phyloP scores from a whole-genome alignment of 2,329 filamentous ascomycete genomes.

The Ophiostoma quercus region DNA sequence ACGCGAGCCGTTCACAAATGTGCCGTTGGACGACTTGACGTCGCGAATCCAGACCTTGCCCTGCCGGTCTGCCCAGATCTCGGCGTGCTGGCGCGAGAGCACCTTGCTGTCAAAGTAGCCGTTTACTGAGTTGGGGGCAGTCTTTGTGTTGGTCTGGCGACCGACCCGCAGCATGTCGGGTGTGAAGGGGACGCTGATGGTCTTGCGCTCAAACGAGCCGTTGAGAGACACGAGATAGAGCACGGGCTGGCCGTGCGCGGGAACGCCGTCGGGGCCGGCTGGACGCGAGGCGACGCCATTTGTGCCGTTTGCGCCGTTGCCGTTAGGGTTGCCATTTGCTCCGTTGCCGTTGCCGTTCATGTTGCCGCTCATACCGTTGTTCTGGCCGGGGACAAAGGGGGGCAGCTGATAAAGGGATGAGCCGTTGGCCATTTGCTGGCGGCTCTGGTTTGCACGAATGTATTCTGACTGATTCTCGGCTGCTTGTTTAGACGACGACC shows the following conservation, averaged over 20 bases:
- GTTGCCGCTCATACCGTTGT: conserved; percentile 31
- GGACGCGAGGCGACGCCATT: conserved; percentile 57
- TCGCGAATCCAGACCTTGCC: conserved; percentile 95
- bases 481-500: conserved; percentile 47
- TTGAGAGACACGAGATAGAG: conserved; percentile 87
- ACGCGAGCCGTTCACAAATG: conserved; percentile 89
- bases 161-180: conserved; percentile 95
- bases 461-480: conserved; percentile 45
- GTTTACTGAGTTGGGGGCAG: conserved; percentile 81
- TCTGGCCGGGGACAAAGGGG: conserved; percentile 36
- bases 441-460: conserved; percentile 36
- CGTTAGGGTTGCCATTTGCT: conserved; percentile 22
- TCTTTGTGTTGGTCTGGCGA: conserved; percentile 95
- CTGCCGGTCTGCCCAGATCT: conserved; percentile 80
- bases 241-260: conserved; percentile 63
- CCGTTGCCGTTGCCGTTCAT: neutral
- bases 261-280: conserved; percentile 51
- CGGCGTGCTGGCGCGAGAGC: conserved; percentile 88
- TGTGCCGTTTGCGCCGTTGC: conserved; percentile 34
- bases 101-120: conserved; percentile 99
- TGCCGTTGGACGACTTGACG: conserved; percentile 97
- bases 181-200: conserved; percentile 84
- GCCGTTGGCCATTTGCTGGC: conserved; percentile 43
- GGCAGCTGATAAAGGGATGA: conserved; percentile 38
- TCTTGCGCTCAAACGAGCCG: conserved; percentile 94